Evolutionary conservation across 805 yeast species (phyloP).

Genomic region (Candida quercuum): DNA sequence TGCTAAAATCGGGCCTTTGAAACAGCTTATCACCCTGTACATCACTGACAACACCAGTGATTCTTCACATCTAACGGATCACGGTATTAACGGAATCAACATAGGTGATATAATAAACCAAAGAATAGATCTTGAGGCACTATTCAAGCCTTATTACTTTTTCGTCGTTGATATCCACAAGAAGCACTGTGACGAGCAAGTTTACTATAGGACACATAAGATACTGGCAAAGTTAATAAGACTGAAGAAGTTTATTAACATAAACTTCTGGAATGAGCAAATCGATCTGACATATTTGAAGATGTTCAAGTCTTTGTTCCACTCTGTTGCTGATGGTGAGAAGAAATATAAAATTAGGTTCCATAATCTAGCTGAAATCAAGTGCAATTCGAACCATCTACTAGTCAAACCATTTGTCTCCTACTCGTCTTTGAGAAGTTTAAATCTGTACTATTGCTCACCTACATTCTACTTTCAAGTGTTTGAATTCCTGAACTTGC

Average conservation of each 20-base stretch:
- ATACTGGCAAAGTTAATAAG: constrained; percentile 4
- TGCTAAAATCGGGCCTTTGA: background rate
- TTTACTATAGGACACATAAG: constrained; percentile 6
- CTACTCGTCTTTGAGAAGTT: constrained; percentile 9
- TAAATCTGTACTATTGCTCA: constrained; percentile 21
- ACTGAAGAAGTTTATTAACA: constrained; percentile 6
- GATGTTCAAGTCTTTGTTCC: constrained; percentile 19
- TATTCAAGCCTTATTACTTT: background rate
- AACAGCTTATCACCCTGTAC: background rate
- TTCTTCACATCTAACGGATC: no score
- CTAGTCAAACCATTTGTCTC: constrained; percentile 9
- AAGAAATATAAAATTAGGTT: constrained; percentile 3
- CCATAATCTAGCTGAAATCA: constrained; percentile 10
- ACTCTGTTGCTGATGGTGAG: constrained; percentile 1
- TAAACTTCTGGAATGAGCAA: constrained; percentile 8
- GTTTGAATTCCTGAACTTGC: constrained; percentile 13
- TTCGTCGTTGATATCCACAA: constrained; percentile 1
- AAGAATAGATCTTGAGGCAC: background rate
- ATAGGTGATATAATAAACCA: background rate
- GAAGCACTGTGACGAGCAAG: constrained; percentile 1
- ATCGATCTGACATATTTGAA: constrained; percentile 18
- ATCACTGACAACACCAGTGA: background rate
- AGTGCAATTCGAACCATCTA: constrained; percentile 20
- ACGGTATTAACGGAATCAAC: background rate
- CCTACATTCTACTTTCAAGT: constrained; percentile 19